Conservation (phyloP, 23 red algal species). For the Gracilariopsis chorda region DNA sequence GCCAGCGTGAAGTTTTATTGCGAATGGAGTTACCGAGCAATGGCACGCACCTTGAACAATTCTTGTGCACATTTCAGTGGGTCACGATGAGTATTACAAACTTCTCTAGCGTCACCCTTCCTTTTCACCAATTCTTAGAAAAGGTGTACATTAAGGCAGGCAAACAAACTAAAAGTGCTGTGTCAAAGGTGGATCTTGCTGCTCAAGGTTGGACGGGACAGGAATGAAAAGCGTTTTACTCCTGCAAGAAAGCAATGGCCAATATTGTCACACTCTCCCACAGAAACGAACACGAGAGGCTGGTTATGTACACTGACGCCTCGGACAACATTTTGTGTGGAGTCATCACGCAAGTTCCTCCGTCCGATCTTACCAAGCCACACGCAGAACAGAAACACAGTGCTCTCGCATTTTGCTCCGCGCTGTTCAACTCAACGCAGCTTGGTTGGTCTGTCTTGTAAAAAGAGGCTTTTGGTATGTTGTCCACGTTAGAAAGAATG, state of each 20-base stretch:
- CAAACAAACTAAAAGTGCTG: background rate
- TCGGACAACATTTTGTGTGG: background rate
- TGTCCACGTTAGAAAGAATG: background rate
- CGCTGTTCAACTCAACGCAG: background rate
- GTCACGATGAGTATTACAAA: background rate
- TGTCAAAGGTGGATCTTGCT: background rate
- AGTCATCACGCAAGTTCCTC: background rate
- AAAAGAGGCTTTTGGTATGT: background rate
- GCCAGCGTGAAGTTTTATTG: background rate
- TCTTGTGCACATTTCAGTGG: background rate
- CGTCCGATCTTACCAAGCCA: too few relatives aligned
- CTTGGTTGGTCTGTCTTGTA: background rate
- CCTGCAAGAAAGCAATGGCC: background rate
- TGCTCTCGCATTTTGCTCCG: background rate
- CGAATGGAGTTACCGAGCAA: background rate
- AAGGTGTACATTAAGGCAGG: background rate
- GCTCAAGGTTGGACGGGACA: conserved; percentile 4
- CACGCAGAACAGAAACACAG: background rate
- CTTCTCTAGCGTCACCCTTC: background rate
- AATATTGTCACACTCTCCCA: background rate
- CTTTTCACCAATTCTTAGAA: background rate
- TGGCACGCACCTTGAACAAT: background rate
- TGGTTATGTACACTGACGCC: background rate
- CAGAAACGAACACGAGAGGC: too few relatives aligned
- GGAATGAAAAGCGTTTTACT: too few relatives aligned